Evolutionary conservation across 768 basidiomycete species (phyloP).

Genomic region (Podaxis sp.): DNA sequence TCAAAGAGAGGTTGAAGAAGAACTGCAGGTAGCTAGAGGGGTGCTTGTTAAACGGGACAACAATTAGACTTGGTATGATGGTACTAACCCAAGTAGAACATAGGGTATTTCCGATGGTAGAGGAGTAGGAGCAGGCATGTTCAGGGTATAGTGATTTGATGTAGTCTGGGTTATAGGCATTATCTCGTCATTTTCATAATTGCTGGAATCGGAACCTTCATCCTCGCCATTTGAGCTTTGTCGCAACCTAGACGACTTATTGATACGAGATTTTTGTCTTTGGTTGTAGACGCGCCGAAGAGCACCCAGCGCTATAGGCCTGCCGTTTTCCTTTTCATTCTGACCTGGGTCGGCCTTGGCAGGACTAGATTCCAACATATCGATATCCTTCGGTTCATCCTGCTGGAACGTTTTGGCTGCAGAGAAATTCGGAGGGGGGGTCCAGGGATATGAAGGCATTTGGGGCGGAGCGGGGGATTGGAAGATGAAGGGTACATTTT

Average conservation of each 20-base stretch:
- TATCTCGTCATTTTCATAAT: slow-evolving; percentile 40
- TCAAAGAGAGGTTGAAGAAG: slow-evolving; percentile 86
- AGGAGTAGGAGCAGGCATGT: slow-evolving; percentile 63
- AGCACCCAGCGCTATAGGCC: slow-evolving; percentile 60
- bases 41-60: slow-evolving; percentile 17
- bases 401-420: slow-evolving; percentile 58
- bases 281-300: slow-evolving; percentile 64
- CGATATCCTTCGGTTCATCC: slow-evolving; percentile 62
- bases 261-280: slow-evolving; percentile 48
- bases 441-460: slow-evolving; percentile 61
- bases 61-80: slow-evolving; percentile 4
- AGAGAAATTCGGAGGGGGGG: slow-evolving; percentile 60
- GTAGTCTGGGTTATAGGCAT: slow-evolving; percentile 51
- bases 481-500: slow-evolving; percentile 75
- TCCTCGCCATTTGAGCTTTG: slow-evolving; percentile 35
- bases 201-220: slow-evolving; percentile 46
- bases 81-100: slow-evolving; percentile 77
- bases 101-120: slow-evolving; percentile 72
- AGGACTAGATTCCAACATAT: slow-evolving; percentile 75
- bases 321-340: slow-evolving; percentile 34
- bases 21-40: slow-evolving; percentile 82
- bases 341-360: slow-evolving; percentile 37
- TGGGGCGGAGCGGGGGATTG: slow-evolving; percentile 38
- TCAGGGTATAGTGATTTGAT: slow-evolving; percentile 82
- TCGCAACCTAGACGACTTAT: slow-evolving; percentile 23